Conservation (phyloP, 2,329 filamentous ascomycete species). For the Monosporascus cannonballus region DNA sequence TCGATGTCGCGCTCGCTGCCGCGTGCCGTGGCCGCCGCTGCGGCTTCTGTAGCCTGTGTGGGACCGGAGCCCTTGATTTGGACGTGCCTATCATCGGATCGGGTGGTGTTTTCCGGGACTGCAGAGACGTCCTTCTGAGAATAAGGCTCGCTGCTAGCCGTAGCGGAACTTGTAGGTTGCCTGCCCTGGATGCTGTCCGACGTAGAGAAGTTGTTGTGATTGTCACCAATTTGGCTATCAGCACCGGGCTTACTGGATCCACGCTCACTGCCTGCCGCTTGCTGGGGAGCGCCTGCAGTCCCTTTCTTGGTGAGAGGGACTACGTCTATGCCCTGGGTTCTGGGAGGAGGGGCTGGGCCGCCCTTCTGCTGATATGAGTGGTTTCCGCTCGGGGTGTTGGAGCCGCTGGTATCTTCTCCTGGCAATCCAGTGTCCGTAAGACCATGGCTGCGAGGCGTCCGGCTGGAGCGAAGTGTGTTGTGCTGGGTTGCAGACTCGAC, state of each 20-base stretch:
- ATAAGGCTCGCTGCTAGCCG: neutral
- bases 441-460: neutral
- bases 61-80: neutral
- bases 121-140: neutral
- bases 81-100: neutral
- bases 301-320: neutral
- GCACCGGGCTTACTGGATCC: neutral
- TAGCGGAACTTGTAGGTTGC: neutral
- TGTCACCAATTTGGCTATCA: neutral
- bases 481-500: neutral
- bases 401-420: neutral
- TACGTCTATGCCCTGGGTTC: neutral
- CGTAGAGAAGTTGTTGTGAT: neutral
- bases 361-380: neutral
- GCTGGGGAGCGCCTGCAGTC: neutral
- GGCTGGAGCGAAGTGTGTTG: neutral
- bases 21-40: neutral
- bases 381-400: neutral
- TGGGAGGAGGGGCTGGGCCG: neutral
- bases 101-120: neutral
- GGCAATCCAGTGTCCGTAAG: neutral
- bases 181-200: neutral
- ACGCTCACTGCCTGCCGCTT: neutral
- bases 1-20: neutral
- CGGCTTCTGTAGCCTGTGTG: neutral